Conservation (phyloP, 805 yeast genomes). For the Suhomyces xylopsoci region DNA sequence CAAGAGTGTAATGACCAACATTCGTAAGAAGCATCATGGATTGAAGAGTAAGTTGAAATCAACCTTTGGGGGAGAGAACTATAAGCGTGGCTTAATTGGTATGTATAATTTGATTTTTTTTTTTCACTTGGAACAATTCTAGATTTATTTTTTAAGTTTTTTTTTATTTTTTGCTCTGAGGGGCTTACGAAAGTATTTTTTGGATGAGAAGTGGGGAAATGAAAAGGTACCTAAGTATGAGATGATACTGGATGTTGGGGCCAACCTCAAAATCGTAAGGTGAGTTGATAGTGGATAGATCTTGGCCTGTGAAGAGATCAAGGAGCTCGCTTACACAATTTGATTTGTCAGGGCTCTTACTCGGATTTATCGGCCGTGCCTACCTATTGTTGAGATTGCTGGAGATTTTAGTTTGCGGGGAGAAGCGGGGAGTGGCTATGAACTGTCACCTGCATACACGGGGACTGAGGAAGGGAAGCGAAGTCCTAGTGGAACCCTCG, state of each 20-base stretch:
- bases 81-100: slow-evolving; percentile 29
- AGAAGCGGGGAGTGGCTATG: background rate
- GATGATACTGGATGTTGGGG: background rate
- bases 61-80: slow-evolving; percentile 12
- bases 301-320: background rate
- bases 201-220: background rate
- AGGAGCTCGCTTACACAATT: background rate
- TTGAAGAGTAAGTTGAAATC: slow-evolving; percentile 2
- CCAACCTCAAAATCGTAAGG: background rate
- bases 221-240: background rate
- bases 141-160: background rate
- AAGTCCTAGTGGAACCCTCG: background rate
- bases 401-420: background rate
- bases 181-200: background rate
- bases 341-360: background rate
- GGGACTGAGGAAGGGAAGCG: background rate
- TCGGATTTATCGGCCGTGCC: background rate
- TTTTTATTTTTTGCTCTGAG: background rate
- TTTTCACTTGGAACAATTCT: background rate
- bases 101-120: slow-evolving; percentile 23
- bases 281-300: background rate
- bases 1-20: slow-evolving; percentile 30
- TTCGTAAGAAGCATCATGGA: slow-evolving; percentile 17
- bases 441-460: background rate
- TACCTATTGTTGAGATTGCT: background rate